Evolutionary conservation across 2,329 filamentous ascomycete genomes (phyloP), one percentile per base, ranked within the genome.

Genomic region (Clonostachys sp.): DNA sequence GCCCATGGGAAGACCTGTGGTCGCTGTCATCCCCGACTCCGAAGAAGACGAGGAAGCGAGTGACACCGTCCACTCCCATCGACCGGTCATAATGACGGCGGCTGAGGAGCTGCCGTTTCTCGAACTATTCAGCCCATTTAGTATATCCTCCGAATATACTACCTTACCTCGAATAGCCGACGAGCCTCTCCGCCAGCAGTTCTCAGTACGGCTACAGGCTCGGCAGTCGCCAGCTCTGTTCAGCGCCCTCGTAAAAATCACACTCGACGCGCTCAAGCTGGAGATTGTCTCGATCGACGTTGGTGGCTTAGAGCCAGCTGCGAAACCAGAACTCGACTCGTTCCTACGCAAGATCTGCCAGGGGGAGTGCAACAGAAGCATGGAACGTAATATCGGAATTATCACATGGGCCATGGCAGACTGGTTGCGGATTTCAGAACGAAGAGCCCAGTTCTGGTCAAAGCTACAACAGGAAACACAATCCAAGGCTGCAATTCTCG

Each of bases 101-200:
- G 70, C 75, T 1, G 80, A 91, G 50, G 80, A 86, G 44, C 66
- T 87, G 3, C 81, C 85, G 0, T 90, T 86, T 53, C 72, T 91
- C 0, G 79, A 86, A 42, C 73, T 86, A 9, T 90, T 94, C 56
- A 87, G 81, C 1, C 81, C 86, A 0, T 74, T 94, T 13, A 71
- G 71, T 0, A 83, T 87, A 48, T 73, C 73, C 0, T 84, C 82
- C 0, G 73, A 66, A 1, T 68, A 82, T 13, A 65, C 71, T 0
- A 62, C 77, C 0, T 56, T 80, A 3, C 72, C 76, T 0, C 57
- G 53, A 0, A 30, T 30, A 10, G 24, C 24, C 24, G 55, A 61
- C 1, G 47, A 66, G 7, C 65, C 70, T 0, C 50, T 75, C 1
- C 60, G 77, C 34, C 81, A 84, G 48, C 70, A 70, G 3, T 82